phyloP scores from a whole-genome alignment of 2,329 filamentous ascomycete genomes.

The Lasiodiplodia sp. region DNA sequence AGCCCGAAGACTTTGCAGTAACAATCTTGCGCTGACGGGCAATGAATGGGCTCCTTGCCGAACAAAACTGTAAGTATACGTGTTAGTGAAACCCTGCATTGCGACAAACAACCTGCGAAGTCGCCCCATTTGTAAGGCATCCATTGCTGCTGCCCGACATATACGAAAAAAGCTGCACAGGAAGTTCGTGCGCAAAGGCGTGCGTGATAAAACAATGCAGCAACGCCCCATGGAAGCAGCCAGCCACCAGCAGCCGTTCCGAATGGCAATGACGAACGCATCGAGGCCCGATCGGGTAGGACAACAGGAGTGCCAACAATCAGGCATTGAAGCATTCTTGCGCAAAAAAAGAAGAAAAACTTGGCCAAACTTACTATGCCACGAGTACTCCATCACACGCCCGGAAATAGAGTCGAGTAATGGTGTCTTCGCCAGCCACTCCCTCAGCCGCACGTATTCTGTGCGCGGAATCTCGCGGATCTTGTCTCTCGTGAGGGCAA shows the following conservation, averaged over 20 bases:
- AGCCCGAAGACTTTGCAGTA: slow-evolving; percentile 73
- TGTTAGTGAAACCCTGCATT: neutral
- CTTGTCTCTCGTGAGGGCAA: slow-evolving; percentile 58
- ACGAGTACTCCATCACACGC: slow-evolving; percentile 65
- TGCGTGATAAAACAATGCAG: neutral
- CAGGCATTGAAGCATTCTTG: neutral
- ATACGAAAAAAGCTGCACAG: neutral
- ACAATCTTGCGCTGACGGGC: slow-evolving; percentile 66
- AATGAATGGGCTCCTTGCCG: slow-evolving; percentile 58
- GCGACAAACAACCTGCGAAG: neutral
- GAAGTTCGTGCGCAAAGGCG: neutral
- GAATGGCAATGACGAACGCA: neutral
- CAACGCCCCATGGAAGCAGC: neutral
- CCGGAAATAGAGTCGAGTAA: slow-evolving; percentile 59
- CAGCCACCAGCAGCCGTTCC: neutral
- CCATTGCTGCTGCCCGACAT: neutral
- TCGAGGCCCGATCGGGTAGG: neutral
- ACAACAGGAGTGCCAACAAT: neutral
- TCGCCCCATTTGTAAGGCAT: neutral
- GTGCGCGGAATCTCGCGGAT: slow-evolving; percentile 53
- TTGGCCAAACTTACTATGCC: slow-evolving; percentile 58
- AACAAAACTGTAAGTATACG: slow-evolving; percentile 43
- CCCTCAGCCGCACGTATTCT: slow-evolving; percentile 58
- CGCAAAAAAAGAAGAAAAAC: neutral
- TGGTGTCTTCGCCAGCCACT: slow-evolving; percentile 58